phyloP scores from a whole-genome alignment of 257 asterid species.

The Paraleonurus japonicus region DNA sequence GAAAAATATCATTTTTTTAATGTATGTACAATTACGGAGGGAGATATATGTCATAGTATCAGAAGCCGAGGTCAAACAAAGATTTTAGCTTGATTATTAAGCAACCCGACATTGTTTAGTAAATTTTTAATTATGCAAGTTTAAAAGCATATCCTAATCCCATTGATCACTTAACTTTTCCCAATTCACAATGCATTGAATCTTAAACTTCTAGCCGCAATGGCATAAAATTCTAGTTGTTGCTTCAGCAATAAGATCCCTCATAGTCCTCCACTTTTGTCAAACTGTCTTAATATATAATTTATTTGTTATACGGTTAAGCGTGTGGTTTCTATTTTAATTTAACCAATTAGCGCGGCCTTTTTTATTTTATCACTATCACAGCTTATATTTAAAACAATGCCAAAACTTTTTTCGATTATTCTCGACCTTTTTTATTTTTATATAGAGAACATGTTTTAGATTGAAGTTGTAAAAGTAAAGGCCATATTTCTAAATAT shows the following conservation, averaged over 20 bases:
- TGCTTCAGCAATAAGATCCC: slow-evolving; percentile 21
- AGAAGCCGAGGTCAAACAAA: neutral
- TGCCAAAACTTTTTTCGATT: neutral
- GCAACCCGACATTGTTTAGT: neutral
- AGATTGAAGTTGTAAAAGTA: too few species aligned
- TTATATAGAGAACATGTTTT: too few species aligned
- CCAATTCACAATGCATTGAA: slow-evolving; percentile 18
- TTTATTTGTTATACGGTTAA: slow-evolving; percentile 5
- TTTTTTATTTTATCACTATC: neutral
- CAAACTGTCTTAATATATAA: neutral
- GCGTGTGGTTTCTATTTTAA: slow-evolving; percentile 31
- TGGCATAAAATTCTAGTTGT: slow-evolving; percentile 23
- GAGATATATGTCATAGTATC: too few species aligned
- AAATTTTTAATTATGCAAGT: neutral
- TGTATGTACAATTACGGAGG: too few species aligned
- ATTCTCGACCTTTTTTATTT: too few species aligned
- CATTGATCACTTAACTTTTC: neutral
- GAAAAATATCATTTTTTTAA: too few species aligned
- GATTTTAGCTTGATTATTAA: too few species aligned
- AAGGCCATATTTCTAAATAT: too few species aligned
- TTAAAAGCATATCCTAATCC: neutral
- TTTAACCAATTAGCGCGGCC: neutral
- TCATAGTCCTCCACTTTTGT: neutral
- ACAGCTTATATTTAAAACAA: slow-evolving; percentile 21
- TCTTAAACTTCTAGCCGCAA: slow-evolving; percentile 27